A percentile compares a stretch with the other conserved stretches of the same genome.
Conservation (phyloP, 2,329 filamentous ascomycete species). For the Microdochium trichocladiopsis region DNA sequence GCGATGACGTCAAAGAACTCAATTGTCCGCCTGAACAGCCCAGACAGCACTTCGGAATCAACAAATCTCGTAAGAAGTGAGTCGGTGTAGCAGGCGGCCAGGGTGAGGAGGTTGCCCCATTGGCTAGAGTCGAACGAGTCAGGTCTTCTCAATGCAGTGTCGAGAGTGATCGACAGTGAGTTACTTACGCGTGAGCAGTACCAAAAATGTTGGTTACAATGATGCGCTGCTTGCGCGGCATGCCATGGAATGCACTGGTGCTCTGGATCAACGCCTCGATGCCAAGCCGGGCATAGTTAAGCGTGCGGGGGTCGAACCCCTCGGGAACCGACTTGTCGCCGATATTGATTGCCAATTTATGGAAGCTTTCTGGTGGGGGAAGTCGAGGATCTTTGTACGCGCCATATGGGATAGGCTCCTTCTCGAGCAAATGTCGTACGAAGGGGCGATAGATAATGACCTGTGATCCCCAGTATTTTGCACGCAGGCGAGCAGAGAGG, state of each 20-base stretch:
- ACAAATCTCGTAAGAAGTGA: slow-evolving; percentile 53
- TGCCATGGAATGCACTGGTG: slow-evolving; percentile 70
- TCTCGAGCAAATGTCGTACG: slow-evolving; percentile 46
- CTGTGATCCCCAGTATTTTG: slow-evolving; percentile 89
- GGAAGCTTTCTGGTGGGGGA: slow-evolving; percentile 8
- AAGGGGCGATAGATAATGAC: slow-evolving; percentile 87
- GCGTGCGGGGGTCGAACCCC: slow-evolving; percentile 36
- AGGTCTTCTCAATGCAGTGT: no score
- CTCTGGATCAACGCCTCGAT: slow-evolving; percentile 75
- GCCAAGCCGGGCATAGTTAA: slow-evolving; percentile 52
- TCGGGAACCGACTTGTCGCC: slow-evolving; percentile 12
- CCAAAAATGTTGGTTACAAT: slow-evolving; percentile 96
- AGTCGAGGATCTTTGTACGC: slow-evolving; percentile 12
- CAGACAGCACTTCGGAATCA: slow-evolving; percentile 42
- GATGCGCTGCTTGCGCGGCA: slow-evolving; percentile 53
- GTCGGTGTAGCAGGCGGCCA: slow-evolving; percentile 73
- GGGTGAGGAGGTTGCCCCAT: slow-evolving; percentile 93
- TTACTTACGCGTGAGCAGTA: slow-evolving; percentile 86
- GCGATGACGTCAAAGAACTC: slow-evolving; percentile 63
- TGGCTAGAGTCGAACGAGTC: no score
- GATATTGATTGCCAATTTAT: slow-evolving; percentile 5
- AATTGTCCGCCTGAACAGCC: slow-evolving; percentile 68
- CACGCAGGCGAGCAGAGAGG: slow-evolving; percentile 74
- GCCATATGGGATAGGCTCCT: slow-evolving; percentile 9
- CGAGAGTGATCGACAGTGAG: neutral